A percentile compares a stretch with the other conserved stretches of the same genome.
phyloP scores from a whole-genome alignment of 2,329 filamentous ascomycete genomes.

The Aspergillus viridinutans region DNA sequence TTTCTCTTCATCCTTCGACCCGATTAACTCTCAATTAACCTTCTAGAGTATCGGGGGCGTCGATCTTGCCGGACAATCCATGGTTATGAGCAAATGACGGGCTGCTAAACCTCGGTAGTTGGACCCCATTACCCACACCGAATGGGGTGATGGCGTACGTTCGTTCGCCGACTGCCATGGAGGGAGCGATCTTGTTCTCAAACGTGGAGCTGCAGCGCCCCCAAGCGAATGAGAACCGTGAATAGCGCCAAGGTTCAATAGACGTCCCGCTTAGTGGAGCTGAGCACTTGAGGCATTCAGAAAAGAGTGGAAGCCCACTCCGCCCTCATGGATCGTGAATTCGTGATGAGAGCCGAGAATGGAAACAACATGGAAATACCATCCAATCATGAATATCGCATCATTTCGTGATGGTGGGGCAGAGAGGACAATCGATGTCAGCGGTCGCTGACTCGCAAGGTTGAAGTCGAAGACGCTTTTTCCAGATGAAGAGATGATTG shows the following conservation, averaged over 20 bases:
- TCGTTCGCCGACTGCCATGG: neutral
- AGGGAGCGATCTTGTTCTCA: neutral
- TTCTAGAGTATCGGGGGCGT: neutral
- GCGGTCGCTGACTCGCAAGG: neutral
- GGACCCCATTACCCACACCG: neutral
- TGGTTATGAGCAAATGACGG: neutral
- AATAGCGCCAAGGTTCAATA: neutral
- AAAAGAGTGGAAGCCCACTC: neutral
- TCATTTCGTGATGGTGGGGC: neutral
- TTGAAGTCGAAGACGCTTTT: neutral
- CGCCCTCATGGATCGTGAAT: too few species aligned
- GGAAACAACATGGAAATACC: neutral
- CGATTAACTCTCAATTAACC: neutral
- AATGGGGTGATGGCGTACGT: neutral
- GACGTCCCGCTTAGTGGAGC: neutral
- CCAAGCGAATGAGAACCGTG: neutral
- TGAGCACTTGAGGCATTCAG: neutral
- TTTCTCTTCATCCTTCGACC: neutral
- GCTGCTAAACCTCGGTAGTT: neutral
- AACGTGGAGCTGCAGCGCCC: neutral
- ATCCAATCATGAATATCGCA: neutral
- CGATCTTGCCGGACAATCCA: neutral
- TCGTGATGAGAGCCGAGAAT: neutral
- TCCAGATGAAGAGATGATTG: neutral
- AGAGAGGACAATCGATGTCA: neutral